Percentiles rank a stretch among this genome's conserved stretches.
Evolutionary conservation across 225 moss, liverwort and hornwort genomes (phyloP).

Genomic region (Lunularia cruciata): DNA sequence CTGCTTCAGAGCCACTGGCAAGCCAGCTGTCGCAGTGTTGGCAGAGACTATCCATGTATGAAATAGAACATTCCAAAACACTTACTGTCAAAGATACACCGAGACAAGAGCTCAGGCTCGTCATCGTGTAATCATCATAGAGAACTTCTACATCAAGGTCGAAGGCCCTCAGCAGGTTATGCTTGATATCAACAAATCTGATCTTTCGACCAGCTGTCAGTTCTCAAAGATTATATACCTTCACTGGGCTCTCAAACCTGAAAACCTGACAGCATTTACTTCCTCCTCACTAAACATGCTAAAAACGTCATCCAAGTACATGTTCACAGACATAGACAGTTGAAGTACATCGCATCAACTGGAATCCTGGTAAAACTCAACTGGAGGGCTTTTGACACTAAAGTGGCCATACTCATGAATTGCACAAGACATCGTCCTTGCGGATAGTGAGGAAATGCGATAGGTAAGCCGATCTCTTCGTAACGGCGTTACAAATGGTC

Average conservation of each 20-base stretch:
- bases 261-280: too few relatives aligned
- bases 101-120: constrained; percentile 24
- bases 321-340: too few relatives aligned
- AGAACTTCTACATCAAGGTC: neutral
- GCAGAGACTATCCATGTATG: neutral
- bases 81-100: neutral
- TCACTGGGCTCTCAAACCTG: constrained; percentile 4
- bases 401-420: too few relatives aligned
- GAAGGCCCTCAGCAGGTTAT: neutral
- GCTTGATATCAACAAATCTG: neutral
- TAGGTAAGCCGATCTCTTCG: too few relatives aligned
- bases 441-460: too few relatives aligned
- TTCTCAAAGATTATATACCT: constrained; percentile 4
- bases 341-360: too few relatives aligned
- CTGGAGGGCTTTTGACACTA: too few relatives aligned
- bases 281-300: too few relatives aligned
- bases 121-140: constrained; percentile 23
- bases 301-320: too few relatives aligned
- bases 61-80: constrained; percentile 15
- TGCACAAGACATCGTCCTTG: too few relatives aligned
- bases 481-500: too few relatives aligned
- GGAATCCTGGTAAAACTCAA: too few relatives aligned
- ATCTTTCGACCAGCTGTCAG: neutral
- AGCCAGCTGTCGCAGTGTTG: constrained; percentile 11
- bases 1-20: constrained; percentile 25